Percentiles rank a stretch among this genome's conserved stretches.
phyloP scores from a whole-genome alignment of 208 protist genomes.

The Trypanosoma mega region DNA sequence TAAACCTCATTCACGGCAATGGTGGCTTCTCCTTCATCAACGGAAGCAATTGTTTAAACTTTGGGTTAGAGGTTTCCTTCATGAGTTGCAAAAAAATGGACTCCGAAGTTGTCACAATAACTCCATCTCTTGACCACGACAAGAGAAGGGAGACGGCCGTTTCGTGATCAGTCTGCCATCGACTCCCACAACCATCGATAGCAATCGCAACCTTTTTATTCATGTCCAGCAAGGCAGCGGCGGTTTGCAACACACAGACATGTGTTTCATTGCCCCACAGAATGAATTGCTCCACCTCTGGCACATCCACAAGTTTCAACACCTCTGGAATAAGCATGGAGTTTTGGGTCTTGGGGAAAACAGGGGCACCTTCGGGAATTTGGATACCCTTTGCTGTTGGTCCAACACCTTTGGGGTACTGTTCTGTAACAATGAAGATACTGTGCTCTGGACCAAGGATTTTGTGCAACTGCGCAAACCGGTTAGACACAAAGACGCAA shows the following conservation, averaged over 20 bases:
- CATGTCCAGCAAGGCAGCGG: conserved; percentile 45
- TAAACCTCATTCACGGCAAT: neutral
- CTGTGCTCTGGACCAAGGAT: conserved; percentile 27
- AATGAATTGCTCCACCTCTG: conserved; percentile 63
- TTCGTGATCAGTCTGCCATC: conserved; percentile 28
- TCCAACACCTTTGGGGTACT: conserved; percentile 46
- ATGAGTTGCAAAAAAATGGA: conserved; percentile 20
- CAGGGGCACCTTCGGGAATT: conserved; percentile 32
- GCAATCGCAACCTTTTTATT: conserved; percentile 61
- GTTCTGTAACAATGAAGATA: conserved; percentile 54
- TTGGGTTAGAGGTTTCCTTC: conserved; percentile 7
- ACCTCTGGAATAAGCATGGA: conserved; percentile 53
- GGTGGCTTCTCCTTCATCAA: conserved; percentile 12
- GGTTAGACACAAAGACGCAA: conserved; percentile 50
- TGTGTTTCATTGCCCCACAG: conserved; percentile 76
- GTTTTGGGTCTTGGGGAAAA: conserved; percentile 44
- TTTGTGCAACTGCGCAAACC: conserved; percentile 34
- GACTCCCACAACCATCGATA: conserved; percentile 48
- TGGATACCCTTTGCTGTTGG: conserved; percentile 32
- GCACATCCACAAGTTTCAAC: conserved; percentile 33
- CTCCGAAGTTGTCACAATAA: conserved; percentile 18
- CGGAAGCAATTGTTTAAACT: neutral
- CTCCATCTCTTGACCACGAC: conserved; percentile 26
- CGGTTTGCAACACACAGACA: conserved; percentile 67
- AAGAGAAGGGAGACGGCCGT: conserved; percentile 33